Conservation (phyloP, 164 flowering plant species). For the Nymphaea colorata region DNA sequence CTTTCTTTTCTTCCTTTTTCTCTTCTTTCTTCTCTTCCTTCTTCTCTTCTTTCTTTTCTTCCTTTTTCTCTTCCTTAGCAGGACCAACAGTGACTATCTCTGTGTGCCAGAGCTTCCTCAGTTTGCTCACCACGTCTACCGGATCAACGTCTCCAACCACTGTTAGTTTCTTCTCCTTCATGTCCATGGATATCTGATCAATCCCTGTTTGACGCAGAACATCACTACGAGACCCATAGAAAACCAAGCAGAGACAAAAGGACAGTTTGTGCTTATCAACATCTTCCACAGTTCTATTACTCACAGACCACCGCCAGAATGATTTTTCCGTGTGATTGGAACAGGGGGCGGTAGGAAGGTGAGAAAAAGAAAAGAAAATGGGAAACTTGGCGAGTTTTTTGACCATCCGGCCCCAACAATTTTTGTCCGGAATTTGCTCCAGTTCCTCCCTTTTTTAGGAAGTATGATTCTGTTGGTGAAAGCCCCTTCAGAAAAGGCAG, state of each 20-base stretch:
- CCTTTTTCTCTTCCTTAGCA: conserved; percentile 41
- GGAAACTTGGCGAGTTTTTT: too few species aligned
- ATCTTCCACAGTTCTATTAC: too few species aligned
- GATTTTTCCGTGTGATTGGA: too few species aligned
- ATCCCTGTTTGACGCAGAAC: conserved; percentile 32
- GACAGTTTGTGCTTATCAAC: too few species aligned
- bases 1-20: conserved; percentile 11
- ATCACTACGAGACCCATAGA: not conserved
- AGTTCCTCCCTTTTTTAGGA: too few species aligned
- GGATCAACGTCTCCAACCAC: conserved; percentile 75
- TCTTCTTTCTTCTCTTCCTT: conserved; percentile 15
- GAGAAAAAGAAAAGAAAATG: too few species aligned
- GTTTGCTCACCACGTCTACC: conserved; percentile 35
- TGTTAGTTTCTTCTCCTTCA: conserved; percentile 62
- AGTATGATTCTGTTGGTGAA: too few species aligned
- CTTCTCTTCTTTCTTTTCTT: conserved; percentile 17
- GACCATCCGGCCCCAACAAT: too few species aligned
- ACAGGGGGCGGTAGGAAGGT: too few species aligned
- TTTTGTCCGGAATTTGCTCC: too few species aligned
- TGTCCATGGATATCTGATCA: conserved; percentile 67
- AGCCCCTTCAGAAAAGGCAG: not conserved
- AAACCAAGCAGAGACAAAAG: not conserved
- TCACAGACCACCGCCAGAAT: too few species aligned
- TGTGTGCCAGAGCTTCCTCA: conserved; percentile 36
- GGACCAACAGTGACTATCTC: conserved; percentile 51